Base-by-base conservation (phyloP, 1,139 yeast genomes). In the Zygosaccharomyces pseudobailii region DNA sequence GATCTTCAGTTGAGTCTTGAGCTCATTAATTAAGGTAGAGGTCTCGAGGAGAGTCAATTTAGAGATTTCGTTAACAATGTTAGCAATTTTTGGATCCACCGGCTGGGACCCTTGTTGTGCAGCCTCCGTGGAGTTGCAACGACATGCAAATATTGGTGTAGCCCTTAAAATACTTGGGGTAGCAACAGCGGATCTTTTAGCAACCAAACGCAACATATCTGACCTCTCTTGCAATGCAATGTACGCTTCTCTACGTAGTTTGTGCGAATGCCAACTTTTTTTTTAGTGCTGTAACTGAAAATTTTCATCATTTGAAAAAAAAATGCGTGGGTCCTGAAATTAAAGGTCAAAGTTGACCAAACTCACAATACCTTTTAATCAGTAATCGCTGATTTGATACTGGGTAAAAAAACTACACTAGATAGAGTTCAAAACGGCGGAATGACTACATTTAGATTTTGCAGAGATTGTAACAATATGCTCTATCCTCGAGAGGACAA, bases 401-500 rank as follows among this genome's bases (percentile, higher is more conserved):
- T 13, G 17, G 17, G 17, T 13, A 13, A 13, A 13, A 13, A 13
- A 13, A 13, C 17, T 13, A 13, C 17, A 13, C 17, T 13, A 13
- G 17, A 13, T 13, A 13, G 33, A 30, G 33, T 6, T 30, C 33
- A 19, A 10, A 19, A 19, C 19, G 13, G 13, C 27, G 27, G 13
- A 4, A 87, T 86, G 96, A 87, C 94, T 49, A 87, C 96, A 39
- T 89, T 89, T 70, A 79, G 95, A 66, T 89, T 89, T 72, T 89
- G 97, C 68, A 84, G 92, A 56, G 95, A 87, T 65, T 89, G 94
- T 78, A 94, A 94, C 76, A 94, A 94, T 66, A 90, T 92, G 98
- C 79, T 92, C 71, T 94, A 92, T 67, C 98, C 99, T n/a, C 82
- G 87, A 59, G 98, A 94, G 71, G 98, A 94, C 67, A 87, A 86